Evolutionary conservation across 2,329 filamentous ascomycete species (phyloP).

Genomic region (Diplodia scrobiculata): DNA sequence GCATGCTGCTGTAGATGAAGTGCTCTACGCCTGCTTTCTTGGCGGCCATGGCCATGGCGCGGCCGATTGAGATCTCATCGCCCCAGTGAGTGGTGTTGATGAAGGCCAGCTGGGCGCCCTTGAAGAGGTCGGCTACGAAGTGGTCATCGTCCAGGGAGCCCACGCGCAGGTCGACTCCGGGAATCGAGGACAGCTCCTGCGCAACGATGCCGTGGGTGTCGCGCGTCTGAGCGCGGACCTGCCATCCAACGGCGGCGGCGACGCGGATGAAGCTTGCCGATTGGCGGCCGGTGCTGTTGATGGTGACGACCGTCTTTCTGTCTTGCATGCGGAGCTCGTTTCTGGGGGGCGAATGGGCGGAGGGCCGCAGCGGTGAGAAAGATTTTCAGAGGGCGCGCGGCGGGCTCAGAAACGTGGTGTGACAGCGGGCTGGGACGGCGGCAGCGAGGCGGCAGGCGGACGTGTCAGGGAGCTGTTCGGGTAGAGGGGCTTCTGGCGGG

Average conservation of each 20-base stretch:
- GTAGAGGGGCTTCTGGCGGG: neutral
- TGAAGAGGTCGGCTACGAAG: conserved; percentile 77
- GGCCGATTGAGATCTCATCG: conserved; percentile 87
- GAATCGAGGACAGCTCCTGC: conserved; percentile 77
- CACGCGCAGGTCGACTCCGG: conserved; percentile 75
- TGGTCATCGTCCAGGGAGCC: conserved; percentile 70
- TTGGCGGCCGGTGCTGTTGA: conserved; percentile 95
- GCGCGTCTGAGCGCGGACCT: conserved; percentile 87
- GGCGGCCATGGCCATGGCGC: conserved; percentile 83
- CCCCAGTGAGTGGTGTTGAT: conserved; percentile 98
- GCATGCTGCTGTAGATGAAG: conserved; percentile 97
- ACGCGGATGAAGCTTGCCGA: conserved; percentile 93
- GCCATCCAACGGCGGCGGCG: conserved; percentile 88
- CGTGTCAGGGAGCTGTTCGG: conserved; percentile 1
- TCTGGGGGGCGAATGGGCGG: neutral
- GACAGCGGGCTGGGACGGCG: conserved; percentile 8
- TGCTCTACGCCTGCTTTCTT: conserved; percentile 83
- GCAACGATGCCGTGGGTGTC: conserved; percentile 86
- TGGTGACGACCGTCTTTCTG: conserved; percentile 80
- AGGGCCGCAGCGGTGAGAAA: conserved; percentile 9
- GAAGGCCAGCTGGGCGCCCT: conserved; percentile 83
- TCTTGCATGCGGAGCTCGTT: conserved; percentile 40
- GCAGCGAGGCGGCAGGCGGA: neutral
- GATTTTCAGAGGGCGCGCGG: neutral
- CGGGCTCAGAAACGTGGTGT: conserved; percentile 15